Conservation (phyloP, 371 early-diverging fungal genomes). For the Funneliformis caledonium region DNA sequence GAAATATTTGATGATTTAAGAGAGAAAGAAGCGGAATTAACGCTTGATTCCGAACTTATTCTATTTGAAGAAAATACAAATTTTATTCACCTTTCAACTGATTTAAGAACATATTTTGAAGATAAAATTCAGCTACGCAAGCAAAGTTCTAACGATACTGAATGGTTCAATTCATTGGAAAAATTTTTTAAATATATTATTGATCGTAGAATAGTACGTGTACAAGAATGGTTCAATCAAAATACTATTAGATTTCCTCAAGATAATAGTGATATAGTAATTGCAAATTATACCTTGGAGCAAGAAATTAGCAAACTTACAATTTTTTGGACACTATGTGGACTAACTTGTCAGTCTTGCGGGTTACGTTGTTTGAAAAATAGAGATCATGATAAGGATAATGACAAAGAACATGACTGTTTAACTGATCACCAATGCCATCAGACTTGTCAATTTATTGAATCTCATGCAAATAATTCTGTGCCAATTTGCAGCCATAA, state of each 20-base stretch:
- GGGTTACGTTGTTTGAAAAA: slow-evolving; percentile 27
- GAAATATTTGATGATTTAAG: slow-evolving; percentile 12
- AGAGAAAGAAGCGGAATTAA: background rate
- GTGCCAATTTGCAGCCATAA: slow-evolving; percentile 9
- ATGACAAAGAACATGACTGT: slow-evolving; percentile 22
- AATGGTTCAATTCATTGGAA: slow-evolving; percentile 10
- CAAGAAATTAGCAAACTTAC: slow-evolving; percentile 10
- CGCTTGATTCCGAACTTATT: slow-evolving; percentile 15
- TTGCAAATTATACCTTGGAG: slow-evolving; percentile 9
- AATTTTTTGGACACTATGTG: slow-evolving; percentile 33
- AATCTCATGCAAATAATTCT: background rate
- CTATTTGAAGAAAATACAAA: slow-evolving; percentile 17
- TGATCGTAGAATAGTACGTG: slow-evolving; percentile 18
- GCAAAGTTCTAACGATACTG: background rate
- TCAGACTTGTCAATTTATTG: slow-evolving; percentile 10
- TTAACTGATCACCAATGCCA: slow-evolving; percentile 36
- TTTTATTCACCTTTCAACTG: slow-evolving; percentile 12
- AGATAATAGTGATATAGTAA: slow-evolving; percentile 23
- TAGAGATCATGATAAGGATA: background rate
- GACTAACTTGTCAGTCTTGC: slow-evolving; percentile 17
- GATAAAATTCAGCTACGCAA: slow-evolving; percentile 15
- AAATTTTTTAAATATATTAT: slow-evolving; percentile 31
- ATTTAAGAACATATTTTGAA: slow-evolving; percentile 21
- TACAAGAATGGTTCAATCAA: slow-evolving; percentile 30
- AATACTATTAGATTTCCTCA: slow-evolving; percentile 8